A percentile compares a stretch with the other conserved stretches of the same genome.
Evolutionary conservation across 208 protist species (phyloP).

Genomic region (Wallacemonas sp.): DNA sequence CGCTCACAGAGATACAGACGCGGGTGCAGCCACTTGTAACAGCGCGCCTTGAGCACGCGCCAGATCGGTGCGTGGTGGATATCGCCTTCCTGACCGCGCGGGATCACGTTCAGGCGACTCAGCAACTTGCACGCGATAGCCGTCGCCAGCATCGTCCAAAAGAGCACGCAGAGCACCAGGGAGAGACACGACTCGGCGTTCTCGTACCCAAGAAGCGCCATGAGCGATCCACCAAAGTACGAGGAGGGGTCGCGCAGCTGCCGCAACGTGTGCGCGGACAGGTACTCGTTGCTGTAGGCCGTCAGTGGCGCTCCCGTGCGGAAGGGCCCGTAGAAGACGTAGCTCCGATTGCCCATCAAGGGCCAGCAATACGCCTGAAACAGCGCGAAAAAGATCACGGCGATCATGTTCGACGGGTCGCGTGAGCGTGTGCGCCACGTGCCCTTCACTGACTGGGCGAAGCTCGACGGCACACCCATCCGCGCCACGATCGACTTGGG

Average conservation of each 20-base stretch:
- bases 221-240: slow-evolving; percentile 9
- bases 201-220: not conserved
- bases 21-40: slow-evolving; percentile 66
- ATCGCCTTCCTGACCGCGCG: slow-evolving; percentile 28
- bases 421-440: slow-evolving; percentile 63
- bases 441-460: slow-evolving; percentile 55
- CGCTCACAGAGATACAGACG: slow-evolving; percentile 56
- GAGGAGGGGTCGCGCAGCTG: not conserved
- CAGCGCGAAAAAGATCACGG: slow-evolving; percentile 37
- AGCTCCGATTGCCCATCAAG: slow-evolving; percentile 40
- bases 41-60: slow-evolving; percentile 47
- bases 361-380: slow-evolving; percentile 60
- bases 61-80: slow-evolving; percentile 58
- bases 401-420: slow-evolving; percentile 52
- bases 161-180: slow-evolving; percentile 30
- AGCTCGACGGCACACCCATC: slow-evolving; percentile 39
- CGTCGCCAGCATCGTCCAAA: slow-evolving; percentile 26
- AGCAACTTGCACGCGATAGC: slow-evolving; percentile 44
- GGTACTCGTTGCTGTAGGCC: not conserved
- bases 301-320: not conserved
- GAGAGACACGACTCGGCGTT: slow-evolving; percentile 6
- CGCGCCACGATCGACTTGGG: slow-evolving; percentile 15
- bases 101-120: not conserved
- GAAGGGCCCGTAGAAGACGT: slow-evolving; percentile 19
- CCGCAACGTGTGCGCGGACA: not conserved